These are phyloP conservation scores for Hanseniaspora valbyensis DNA, from an alignment of 805 yeast species.

Conservation along the genomic window DNA sequence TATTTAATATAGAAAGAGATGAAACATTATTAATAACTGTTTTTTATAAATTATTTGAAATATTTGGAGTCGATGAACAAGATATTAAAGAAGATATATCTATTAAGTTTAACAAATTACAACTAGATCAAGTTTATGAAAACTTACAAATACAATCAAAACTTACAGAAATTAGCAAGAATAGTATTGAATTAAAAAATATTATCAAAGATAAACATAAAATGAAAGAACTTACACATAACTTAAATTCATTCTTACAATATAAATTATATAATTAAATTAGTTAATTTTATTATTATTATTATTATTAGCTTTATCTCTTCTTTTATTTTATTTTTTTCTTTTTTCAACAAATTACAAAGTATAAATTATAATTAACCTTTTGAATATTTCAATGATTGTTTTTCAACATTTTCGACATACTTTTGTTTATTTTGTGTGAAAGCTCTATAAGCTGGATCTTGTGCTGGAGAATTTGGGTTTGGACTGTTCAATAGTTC, in stretches of 20 bases:
- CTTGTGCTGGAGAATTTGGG: slow-evolving; percentile 94
- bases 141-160: slow-evolving; percentile 2
- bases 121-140: slow-evolving; percentile 12
- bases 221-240: slow-evolving; percentile 6
- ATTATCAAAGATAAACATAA: slow-evolving; percentile 8
- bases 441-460: slow-evolving; percentile 87
- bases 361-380: too few relatives aligned
- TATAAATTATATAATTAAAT: slow-evolving; percentile 12
- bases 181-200: not conserved
- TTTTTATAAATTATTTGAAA: slow-evolving; percentile 11
- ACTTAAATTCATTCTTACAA: slow-evolving; percentile 8
- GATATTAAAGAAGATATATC: slow-evolving; percentile 1
- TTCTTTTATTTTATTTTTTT: too few relatives aligned
- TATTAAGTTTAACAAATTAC: slow-evolving; percentile 2
- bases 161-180: not conserved
- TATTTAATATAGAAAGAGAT: slow-evolving; percentile 8
- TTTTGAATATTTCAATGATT: slow-evolving; percentile 60
- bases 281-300: too few relatives aligned
- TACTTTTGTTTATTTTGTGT: slow-evolving; percentile 57
- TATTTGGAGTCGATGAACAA: slow-evolving; percentile 12
- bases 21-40: slow-evolving; percentile 1
- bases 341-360: not conserved
- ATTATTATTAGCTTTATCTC: too few relatives aligned
- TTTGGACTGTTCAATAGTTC: slow-evolving; percentile 83
- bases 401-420: slow-evolving; percentile 67